A percentile compares a stretch with the other conserved stretches of the same genome.
Conservation (phyloP, 805 yeast genomes). For the Ogataea ganodermae region DNA sequence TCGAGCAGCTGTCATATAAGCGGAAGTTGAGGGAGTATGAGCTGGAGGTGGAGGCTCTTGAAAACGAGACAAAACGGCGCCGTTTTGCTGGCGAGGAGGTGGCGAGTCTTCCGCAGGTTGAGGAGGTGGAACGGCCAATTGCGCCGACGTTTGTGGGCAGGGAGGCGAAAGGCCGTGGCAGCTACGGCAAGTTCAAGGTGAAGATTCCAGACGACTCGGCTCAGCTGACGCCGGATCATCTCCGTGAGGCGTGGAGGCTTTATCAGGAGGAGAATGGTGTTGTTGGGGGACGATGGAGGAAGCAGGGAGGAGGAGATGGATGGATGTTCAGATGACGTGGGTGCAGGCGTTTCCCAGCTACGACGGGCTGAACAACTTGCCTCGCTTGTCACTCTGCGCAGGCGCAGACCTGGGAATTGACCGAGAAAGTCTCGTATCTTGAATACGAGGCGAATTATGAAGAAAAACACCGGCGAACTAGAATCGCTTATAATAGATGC, state of each 20-base stretch:
- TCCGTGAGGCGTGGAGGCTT: slow-evolving; percentile 85
- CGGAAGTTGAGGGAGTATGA: slow-evolving; percentile 33
- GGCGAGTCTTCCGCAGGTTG: slow-evolving; percentile 33
- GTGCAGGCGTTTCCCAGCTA: too few relatives aligned
- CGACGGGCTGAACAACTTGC: background rate
- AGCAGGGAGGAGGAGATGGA: slow-evolving; percentile 73
- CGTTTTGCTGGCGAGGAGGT: slow-evolving; percentile 42
- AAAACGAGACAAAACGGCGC: slow-evolving; percentile 37
- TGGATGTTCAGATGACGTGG: slow-evolving; percentile 56
- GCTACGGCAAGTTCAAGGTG: slow-evolving; percentile 20
- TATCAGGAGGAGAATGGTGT: slow-evolving; percentile 67
- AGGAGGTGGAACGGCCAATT: slow-evolving; percentile 28
- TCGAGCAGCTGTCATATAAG: slow-evolving; percentile 45
- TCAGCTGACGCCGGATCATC: slow-evolving; percentile 81
- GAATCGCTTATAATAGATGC: too few relatives aligned
- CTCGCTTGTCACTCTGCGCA: background rate
- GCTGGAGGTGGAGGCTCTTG: slow-evolving; percentile 23
- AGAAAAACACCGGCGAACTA: too few relatives aligned
- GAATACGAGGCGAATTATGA: too few relatives aligned
- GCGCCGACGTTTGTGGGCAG: slow-evolving; percentile 18
- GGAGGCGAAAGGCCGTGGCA: slow-evolving; percentile 8
- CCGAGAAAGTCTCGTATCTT: too few relatives aligned
- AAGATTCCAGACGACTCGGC: slow-evolving; percentile 37
- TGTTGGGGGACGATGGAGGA: slow-evolving; percentile 64
- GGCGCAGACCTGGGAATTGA: too few relatives aligned